Conservation (phyloP, 2,329 filamentous ascomycete genomes). For the Cladorrhinum sp. region DNA sequence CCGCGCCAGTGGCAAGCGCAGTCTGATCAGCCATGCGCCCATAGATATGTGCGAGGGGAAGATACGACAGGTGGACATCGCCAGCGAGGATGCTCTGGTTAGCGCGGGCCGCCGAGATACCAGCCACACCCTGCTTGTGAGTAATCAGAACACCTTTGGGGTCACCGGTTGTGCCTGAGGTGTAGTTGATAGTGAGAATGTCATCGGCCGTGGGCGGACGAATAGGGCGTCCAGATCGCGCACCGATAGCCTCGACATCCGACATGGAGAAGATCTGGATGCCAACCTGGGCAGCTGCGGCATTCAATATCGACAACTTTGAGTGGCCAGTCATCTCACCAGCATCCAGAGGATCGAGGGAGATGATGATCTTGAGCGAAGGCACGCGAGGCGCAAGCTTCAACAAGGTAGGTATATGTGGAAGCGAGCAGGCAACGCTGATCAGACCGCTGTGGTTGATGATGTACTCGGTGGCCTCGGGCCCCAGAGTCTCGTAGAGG, state of each 20-base stretch:
- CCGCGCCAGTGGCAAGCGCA: slow-evolving; percentile 66
- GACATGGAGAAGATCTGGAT: slow-evolving; percentile 75
- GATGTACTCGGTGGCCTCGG: slow-evolving; percentile 90
- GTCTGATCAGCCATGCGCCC: slow-evolving; percentile 79
- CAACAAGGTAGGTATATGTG: slow-evolving; percentile 76
- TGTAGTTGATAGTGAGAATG: slow-evolving; percentile 87
- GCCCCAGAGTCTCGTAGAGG: slow-evolving; percentile 92
- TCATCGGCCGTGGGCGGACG: slow-evolving; percentile 72
- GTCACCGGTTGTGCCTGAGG: slow-evolving; percentile 77
- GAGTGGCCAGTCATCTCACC: slow-evolving; percentile 75
- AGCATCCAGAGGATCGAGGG: slow-evolving; percentile 75
- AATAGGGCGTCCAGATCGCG: slow-evolving; percentile 64
- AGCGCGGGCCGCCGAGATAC: slow-evolving; percentile 59
- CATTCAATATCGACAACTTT: slow-evolving; percentile 74
- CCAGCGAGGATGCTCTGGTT: slow-evolving; percentile 47
- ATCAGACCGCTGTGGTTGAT: slow-evolving; percentile 81
- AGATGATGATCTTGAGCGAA: slow-evolving; percentile 81
- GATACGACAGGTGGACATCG: slow-evolving; percentile 77
- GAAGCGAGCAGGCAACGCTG: slow-evolving; percentile 74
- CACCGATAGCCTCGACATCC: slow-evolving; percentile 79
- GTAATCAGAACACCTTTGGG: slow-evolving; percentile 83
- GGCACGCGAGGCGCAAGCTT: slow-evolving; percentile 77
- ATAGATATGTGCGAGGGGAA: slow-evolving; percentile 93
- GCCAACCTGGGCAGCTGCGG: slow-evolving; percentile 70
- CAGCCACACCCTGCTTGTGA: slow-evolving; percentile 77